Percentiles rank a stretch among this genome's conserved stretches.
Evolutionary conservation across 805 yeast genomes (phyloP).

Genomic region (Priceomyces medius): DNA sequence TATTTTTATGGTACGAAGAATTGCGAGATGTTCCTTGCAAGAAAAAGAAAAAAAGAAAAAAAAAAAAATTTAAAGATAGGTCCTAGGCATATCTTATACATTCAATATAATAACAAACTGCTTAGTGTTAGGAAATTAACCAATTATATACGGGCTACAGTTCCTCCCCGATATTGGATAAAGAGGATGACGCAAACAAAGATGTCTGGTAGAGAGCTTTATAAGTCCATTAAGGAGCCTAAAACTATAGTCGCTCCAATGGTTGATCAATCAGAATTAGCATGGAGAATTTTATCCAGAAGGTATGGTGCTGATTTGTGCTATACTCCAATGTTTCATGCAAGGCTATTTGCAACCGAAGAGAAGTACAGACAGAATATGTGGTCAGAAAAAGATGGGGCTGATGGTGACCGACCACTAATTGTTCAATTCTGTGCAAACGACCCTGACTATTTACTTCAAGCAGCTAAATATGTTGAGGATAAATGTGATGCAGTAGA

Average conservation of each 20-base stretch:
- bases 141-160: background rate
- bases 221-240: slow-evolving; percentile 68
- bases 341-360: slow-evolving; percentile 81
- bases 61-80: background rate
- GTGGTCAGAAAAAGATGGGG: slow-evolving; percentile 76
- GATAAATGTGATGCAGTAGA: slow-evolving; percentile 94
- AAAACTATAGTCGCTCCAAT: slow-evolving; percentile 92
- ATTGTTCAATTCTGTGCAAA: slow-evolving; percentile 96
- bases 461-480: slow-evolving; percentile 79
- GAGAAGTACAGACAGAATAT: slow-evolving; percentile 75
- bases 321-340: slow-evolving; percentile 97
- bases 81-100: no score
- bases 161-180: background rate
- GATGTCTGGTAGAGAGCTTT: slow-evolving; percentile 64
- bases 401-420: slow-evolving; percentile 73
- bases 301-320: slow-evolving; percentile 90
- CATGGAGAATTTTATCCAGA: slow-evolving; percentile 88
- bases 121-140: background rate
- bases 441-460: slow-evolving; percentile 78
- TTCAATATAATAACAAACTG: no score
- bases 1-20: background rate
- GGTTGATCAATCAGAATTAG: slow-evolving; percentile 97
- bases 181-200: slow-evolving; percentile 19
- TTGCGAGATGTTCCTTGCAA: slow-evolving; percentile 1
- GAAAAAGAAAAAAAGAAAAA: slow-evolving; percentile 2